Evolutionary conservation across 106 monocot species (phyloP).

Genomic region (Dendrobium officinale): DNA sequence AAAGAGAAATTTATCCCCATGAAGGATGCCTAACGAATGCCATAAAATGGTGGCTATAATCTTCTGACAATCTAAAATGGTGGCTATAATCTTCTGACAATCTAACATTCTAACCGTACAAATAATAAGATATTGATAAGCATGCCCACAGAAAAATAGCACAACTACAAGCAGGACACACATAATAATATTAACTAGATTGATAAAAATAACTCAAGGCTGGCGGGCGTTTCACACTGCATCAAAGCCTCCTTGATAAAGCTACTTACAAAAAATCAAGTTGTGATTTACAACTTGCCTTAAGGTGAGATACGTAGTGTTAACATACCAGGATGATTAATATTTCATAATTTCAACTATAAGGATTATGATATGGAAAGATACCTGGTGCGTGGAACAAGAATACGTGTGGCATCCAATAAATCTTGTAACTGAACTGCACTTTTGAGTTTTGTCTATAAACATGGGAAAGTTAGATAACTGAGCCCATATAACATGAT

Average conservation of each 20-base stretch:
- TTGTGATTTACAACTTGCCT: background rate
- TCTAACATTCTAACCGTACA: background rate
- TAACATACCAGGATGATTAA: background rate
- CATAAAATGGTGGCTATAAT: background rate
- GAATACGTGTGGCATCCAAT: slow-evolving; percentile 86
- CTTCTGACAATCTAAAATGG: background rate
- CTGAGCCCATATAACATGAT: background rate
- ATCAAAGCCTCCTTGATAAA: background rate
- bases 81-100: background rate
- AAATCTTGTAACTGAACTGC: slow-evolving; percentile 97
- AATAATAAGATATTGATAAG: background rate
- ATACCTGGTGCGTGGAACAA: slow-evolving; percentile 86
- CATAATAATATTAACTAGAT: background rate
- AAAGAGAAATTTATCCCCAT: background rate
- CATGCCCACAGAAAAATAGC: background rate
- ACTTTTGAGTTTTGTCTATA: slow-evolving; percentile 99
- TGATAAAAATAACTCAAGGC: background rate
- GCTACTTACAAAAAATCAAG: background rate
- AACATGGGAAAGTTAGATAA: slow-evolving; percentile 3
- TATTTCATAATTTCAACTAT: background rate
- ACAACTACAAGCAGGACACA: background rate
- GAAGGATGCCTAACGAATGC: background rate
- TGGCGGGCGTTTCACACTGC: background rate
- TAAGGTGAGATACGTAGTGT: background rate
- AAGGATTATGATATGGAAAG: background rate